A percentile compares a stretch with the other conserved stretches of the same genome.
These are phyloP conservation scores for Blastocystis sp. DNA, from an alignment of 352 stramenopile species.

Conservation along the genomic window DNA sequence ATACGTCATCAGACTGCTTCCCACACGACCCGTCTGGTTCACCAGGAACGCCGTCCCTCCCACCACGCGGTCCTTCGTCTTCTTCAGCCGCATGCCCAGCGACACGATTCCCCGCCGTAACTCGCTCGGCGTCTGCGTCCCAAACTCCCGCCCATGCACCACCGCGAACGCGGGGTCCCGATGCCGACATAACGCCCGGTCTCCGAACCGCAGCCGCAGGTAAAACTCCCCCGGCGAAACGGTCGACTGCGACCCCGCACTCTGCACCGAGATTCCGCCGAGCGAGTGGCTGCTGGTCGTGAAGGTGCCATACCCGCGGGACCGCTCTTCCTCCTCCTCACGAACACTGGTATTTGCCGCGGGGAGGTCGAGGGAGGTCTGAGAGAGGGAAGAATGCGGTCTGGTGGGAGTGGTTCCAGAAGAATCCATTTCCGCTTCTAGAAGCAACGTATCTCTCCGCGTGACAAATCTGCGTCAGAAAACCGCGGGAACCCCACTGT, in stretches of 20 bases:
- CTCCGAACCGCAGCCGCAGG: background rate
- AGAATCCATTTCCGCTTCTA: conserved; percentile 2
- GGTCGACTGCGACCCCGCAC: no score
- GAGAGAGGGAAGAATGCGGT: background rate
- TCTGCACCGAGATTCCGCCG: no score
- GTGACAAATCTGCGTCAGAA: background rate
- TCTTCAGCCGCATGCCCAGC: conserved; percentile 22
- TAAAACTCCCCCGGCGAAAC: no score
- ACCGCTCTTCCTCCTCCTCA: background rate
- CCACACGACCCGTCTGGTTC: background rate
- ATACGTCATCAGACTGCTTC: background rate
- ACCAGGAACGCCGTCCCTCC: conserved; percentile 12
- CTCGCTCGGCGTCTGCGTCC: background rate
- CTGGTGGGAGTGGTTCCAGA: background rate
- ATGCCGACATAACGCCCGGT: background rate
- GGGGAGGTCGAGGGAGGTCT: background rate
- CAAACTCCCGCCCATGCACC: background rate
- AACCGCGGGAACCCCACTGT: background rate
- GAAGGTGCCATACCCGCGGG: background rate
- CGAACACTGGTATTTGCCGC: no score
- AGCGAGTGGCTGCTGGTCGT: no score
- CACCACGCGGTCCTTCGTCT: background rate
- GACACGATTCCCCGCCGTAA: background rate
- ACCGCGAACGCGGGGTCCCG: background rate
- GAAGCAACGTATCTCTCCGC: background rate